A percentile compares a stretch with the other conserved stretches of the same genome.
phyloP scores from a whole-genome alignment of 2,329 filamentous ascomycete genomes.

The Fusarium graminum region DNA sequence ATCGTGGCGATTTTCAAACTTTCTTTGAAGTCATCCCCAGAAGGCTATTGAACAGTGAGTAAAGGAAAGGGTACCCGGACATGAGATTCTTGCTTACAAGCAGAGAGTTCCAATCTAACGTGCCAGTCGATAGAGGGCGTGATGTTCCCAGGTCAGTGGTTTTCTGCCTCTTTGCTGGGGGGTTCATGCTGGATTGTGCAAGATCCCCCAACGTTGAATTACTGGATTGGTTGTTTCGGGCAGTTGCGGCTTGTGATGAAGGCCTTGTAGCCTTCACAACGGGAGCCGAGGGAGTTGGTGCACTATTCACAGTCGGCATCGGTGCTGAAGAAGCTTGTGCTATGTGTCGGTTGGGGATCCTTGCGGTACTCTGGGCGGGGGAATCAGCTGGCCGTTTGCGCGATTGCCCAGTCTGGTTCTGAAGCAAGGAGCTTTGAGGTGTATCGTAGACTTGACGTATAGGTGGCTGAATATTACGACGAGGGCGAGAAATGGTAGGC shows the following conservation, averaged over 20 bases:
- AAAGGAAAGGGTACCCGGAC: rapidly evolving
- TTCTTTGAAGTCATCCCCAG: conserved; percentile 1
- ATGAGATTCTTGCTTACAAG: background rate
- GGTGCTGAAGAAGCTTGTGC: background rate
- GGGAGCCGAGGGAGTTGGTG: background rate
- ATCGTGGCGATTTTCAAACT: background rate
- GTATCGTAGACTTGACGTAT: background rate
- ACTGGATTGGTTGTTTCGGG: rapidly evolving
- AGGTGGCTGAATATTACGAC: background rate
- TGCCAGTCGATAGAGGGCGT: rapidly evolving
- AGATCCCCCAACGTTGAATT: too few relatives aligned
- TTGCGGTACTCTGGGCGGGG: background rate
- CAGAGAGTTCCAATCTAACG: background rate
- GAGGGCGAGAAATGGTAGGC: background rate
- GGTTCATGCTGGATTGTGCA: background rate
- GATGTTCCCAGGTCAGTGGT: rapidly evolving
- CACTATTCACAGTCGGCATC: background rate
- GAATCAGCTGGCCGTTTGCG: background rate
- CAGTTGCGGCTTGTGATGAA: background rate
- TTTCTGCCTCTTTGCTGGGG: background rate
- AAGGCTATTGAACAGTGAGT: background rate
- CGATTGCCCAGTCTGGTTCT: background rate
- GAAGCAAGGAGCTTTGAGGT: background rate
- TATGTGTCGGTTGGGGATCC: background rate
- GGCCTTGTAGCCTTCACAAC: rapidly evolving